These are phyloP conservation scores for Nitzschia sp. DNA, from an alignment of 108 stramenopile species.

Conservation along the genomic window DNA sequence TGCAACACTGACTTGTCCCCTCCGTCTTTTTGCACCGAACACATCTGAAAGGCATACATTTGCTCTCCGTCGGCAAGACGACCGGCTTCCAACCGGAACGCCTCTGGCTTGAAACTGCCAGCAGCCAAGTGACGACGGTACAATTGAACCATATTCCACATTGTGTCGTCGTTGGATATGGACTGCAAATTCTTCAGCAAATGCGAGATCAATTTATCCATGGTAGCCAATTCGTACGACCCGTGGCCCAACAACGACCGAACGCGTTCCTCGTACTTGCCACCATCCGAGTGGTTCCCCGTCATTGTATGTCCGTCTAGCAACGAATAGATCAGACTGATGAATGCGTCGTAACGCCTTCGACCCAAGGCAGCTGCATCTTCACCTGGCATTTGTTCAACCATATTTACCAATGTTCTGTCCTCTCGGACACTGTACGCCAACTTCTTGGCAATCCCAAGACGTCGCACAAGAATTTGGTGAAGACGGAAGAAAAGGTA, in stretches of 20 bases:
- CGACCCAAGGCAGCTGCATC: slow-evolving; percentile 48
- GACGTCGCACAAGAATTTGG: slow-evolving; percentile 74
- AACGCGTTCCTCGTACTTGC: slow-evolving; percentile 80
- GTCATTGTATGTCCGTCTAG: slow-evolving; percentile 53
- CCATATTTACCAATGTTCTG: slow-evolving; percentile 53
- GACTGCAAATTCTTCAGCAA: slow-evolving; percentile 81
- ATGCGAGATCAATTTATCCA: slow-evolving; percentile 88
- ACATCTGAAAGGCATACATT: slow-evolving; percentile 86
- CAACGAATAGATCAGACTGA: slow-evolving; percentile 68
- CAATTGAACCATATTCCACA: slow-evolving; percentile 78
- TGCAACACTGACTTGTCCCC: slow-evolving; percentile 69
- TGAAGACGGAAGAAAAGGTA: slow-evolving; percentile 86
- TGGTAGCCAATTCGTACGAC: slow-evolving; percentile 82
- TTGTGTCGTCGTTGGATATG: slow-evolving; percentile 80
- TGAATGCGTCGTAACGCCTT: slow-evolving; percentile 73
- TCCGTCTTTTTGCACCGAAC: slow-evolving; percentile 52
- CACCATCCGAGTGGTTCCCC: slow-evolving; percentile 55
- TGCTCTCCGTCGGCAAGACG: slow-evolving; percentile 80
- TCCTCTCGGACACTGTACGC: slow-evolving; percentile 62
- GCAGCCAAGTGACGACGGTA: slow-evolving; percentile 68
- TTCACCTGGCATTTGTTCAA: slow-evolving; percentile 69
- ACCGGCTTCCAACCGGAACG: slow-evolving; percentile 85
- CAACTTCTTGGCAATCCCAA: slow-evolving; percentile 73
- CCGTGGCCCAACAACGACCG: slow-evolving; percentile 81
- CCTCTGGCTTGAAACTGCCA: slow-evolving; percentile 80